Conservation (phyloP, 495 filamentous ascomycete genomes). For the Penicillium taxi region DNA sequence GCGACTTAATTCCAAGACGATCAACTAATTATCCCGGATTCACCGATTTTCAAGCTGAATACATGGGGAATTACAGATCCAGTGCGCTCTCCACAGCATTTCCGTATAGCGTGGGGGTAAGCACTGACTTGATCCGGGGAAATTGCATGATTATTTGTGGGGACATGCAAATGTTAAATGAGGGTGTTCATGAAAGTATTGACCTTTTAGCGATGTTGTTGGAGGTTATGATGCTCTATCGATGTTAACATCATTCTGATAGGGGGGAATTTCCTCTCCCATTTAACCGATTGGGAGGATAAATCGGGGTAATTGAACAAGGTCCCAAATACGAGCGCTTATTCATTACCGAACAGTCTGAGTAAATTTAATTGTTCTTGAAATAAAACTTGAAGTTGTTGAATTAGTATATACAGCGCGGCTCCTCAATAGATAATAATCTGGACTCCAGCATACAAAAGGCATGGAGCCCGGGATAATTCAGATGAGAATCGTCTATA, state of each 20-base stretch:
- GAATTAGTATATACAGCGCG: conserved; percentile 25
- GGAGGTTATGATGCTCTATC: conserved; percentile 7
- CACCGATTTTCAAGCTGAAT: background rate
- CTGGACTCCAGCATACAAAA: background rate
- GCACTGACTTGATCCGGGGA: conserved; percentile 15
- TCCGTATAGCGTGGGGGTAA: conserved; percentile 15
- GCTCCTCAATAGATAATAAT: background rate
- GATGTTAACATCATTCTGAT: conserved; percentile 14
- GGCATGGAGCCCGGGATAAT: background rate
- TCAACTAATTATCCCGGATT: no score
- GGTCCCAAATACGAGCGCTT: no score
- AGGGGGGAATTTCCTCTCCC: conserved; percentile 25
- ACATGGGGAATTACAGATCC: background rate
- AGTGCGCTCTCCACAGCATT: conserved; percentile 1
- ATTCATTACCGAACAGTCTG: no score
- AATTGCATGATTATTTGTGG: conserved; percentile 12
- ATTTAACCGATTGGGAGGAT: conserved; percentile 32
- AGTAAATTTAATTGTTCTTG: no score
- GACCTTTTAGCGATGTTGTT: conserved; percentile 2
- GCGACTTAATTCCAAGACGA: no score
- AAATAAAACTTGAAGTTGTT: no score
- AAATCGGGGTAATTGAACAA: conserved; percentile 22
- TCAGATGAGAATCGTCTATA: conserved; percentile 5
- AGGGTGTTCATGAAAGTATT: no score
- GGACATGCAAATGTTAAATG: conserved; percentile 4